Percentiles rank a stretch among this genome's conserved stretches.
phyloP scores from a whole-genome alignment of 2,329 filamentous ascomycete genomes.

The Alternaria panax region DNA sequence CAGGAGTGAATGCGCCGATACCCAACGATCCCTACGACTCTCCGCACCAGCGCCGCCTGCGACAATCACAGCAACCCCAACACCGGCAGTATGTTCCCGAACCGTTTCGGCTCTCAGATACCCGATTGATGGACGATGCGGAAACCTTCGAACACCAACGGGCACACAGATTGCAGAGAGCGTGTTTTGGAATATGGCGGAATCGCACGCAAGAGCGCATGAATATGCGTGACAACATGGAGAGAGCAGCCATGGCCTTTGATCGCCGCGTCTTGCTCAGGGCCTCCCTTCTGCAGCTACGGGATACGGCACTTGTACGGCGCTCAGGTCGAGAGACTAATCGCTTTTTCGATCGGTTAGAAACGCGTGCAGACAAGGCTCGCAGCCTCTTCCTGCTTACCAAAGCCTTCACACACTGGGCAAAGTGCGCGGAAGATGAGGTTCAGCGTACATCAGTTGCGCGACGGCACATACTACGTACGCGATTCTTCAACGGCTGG shows the following conservation, averaged over 20 bases:
- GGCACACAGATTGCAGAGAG: constrained; percentile 35
- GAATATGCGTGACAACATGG: constrained; percentile 28
- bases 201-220: constrained; percentile 45
- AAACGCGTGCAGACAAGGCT: constrained; percentile 67
- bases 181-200: constrained; percentile 56
- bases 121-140: constrained; percentile 60
- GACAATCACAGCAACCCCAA: constrained; percentile 15
- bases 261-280: constrained; percentile 61
- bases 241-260: constrained; percentile 52
- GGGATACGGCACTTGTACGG: constrained; percentile 39
- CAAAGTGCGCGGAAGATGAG: constrained; percentile 68
- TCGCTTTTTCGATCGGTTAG: constrained; percentile 63
- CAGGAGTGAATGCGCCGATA: constrained; percentile 48
- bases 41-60: constrained; percentile 12
- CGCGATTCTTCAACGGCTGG: constrained; percentile 74
- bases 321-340: constrained; percentile 57
- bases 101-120: constrained; percentile 59
- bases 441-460: constrained; percentile 71
- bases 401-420: constrained; percentile 74
- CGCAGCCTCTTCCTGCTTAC: constrained; percentile 70
- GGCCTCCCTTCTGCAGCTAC: constrained; percentile 58
- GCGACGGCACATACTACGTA: constrained; percentile 73
- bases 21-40: constrained; percentile 26
- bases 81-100: constrained; percentile 40
- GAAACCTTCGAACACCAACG: constrained; percentile 50